Percentiles rank a stretch among this genome's conserved stretches.
Conservation (phyloP, 768 basidiomycete species). For the Kwoniella sp. region DNA sequence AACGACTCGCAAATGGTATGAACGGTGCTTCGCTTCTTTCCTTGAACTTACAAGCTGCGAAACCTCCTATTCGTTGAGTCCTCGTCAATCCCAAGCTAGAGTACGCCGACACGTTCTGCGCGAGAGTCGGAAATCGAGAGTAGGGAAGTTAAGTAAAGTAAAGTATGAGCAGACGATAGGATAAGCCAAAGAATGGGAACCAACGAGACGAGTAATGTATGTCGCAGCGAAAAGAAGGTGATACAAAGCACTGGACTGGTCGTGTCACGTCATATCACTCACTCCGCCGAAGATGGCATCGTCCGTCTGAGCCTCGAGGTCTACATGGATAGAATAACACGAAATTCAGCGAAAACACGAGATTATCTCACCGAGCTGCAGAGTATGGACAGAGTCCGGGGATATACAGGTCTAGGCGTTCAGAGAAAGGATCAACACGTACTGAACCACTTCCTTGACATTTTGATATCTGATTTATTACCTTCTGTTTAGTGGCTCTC, state of each 20-base stretch:
- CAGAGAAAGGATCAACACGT: constrained; percentile 10
- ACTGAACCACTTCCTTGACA: constrained; percentile 44
- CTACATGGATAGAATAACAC: constrained; percentile 16
- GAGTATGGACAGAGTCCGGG: neutral
- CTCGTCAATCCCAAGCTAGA: constrained; percentile 73
- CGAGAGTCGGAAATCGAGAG: no score
- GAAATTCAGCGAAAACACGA: no score
- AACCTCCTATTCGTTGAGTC: constrained; percentile 82
- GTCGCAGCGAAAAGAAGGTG: no score
- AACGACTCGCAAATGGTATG: no score
- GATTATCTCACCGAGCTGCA: neutral
- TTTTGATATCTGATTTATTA: constrained; percentile 7
- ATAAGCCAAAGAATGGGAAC: no score
- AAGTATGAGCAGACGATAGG: neutral
- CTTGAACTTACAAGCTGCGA: constrained; percentile 74
- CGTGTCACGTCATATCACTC: constrained; percentile 15
- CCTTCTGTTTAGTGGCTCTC: no score
- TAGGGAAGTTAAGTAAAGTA: no score
- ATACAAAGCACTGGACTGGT: no score
- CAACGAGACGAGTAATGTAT: no score
- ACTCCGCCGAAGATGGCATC: constrained; percentile 53
- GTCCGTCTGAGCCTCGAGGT: constrained; percentile 51
- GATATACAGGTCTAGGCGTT: neutral
- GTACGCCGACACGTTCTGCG: constrained; percentile 81
- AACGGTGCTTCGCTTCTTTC: no score